A percentile compares a stretch with the other conserved stretches of the same genome.
These are phyloP conservation scores for Suillus placidus DNA, from an alignment of 768 basidiomycete species.

Conservation along the genomic window DNA sequence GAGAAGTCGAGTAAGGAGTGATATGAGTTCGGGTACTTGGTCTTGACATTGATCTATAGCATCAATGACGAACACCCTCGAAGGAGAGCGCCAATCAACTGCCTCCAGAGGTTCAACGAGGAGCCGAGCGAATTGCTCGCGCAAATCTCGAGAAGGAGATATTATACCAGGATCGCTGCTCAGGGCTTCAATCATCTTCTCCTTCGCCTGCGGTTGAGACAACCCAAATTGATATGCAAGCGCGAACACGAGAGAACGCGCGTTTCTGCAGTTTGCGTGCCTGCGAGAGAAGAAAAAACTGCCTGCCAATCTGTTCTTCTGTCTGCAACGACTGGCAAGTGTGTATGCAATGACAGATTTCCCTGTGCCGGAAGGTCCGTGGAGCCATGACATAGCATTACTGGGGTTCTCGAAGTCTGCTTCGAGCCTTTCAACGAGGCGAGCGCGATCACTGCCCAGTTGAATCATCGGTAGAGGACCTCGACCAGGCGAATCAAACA, in stretches of 20 bases:
- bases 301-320: neutral
- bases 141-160: neutral
- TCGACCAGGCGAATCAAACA: neutral
- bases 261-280: neutral
- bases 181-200: neutral
- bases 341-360: conserved; percentile 2
- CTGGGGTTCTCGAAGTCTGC: neutral
- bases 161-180: neutral
- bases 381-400: neutral
- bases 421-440: neutral
- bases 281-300: neutral
- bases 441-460: neutral
- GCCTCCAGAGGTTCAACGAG: conserved; percentile 1
- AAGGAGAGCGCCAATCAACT: neutral
- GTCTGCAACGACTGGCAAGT: conserved; percentile 1
- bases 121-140: neutral
- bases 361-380: neutral
- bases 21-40: neutral
- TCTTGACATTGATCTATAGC: conserved; percentile 1
- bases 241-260: neutral
- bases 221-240: neutral
- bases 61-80: neutral
- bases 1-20: conserved; percentile 1
- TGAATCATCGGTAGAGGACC: neutral
- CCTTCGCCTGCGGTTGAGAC: neutral